Evolutionary conservation across 129 eudicot species (phyloP).

Genomic region (Centella asiatica): DNA sequence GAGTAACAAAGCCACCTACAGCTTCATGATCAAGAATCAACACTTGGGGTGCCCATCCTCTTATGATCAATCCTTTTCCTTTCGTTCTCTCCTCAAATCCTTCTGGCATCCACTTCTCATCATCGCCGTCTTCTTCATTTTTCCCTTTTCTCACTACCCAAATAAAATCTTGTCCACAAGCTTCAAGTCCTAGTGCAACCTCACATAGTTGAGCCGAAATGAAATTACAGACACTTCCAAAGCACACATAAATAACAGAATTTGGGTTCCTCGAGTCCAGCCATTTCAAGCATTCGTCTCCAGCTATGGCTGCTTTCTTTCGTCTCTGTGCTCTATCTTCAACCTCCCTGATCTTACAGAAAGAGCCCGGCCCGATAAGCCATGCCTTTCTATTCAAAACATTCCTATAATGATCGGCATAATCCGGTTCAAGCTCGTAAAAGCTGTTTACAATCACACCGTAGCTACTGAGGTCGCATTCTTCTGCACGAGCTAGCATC

Average conservation of each 20-base stretch:
- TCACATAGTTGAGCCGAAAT: constrained; percentile 13
- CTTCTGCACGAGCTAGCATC: not conserved
- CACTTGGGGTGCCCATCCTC: constrained; percentile 19
- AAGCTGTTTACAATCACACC: constrained; percentile 24
- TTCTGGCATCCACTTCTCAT: constrained; percentile 15
- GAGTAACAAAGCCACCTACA: constrained; percentile 14
- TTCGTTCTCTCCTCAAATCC: constrained; percentile 18
- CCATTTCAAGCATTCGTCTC: constrained; percentile 23
- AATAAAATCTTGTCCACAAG: constrained; percentile 12
- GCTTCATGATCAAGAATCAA: constrained; percentile 11
- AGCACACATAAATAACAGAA: constrained; percentile 21
- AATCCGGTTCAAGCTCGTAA: constrained; percentile 22
- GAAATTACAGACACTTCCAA: constrained; percentile 12
- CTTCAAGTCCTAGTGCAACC: constrained; percentile 24
- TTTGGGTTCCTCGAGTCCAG: constrained; percentile 15
- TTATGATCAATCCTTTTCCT: constrained; percentile 6
- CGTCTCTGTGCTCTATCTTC: constrained; percentile 25
- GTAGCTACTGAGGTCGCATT: constrained; percentile 2
- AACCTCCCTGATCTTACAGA: not conserved
- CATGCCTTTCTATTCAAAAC: constrained; percentile 16
- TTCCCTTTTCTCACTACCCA: constrained; percentile 20
- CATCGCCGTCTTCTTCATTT: not conserved
- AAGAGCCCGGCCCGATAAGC: constrained; percentile 25
- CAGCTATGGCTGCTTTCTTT: constrained; percentile 11
- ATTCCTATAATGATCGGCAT: constrained; percentile 19